Conservation (phyloP, 176 grass and related monocot species). For the Calamus simplicifolius region DNA sequence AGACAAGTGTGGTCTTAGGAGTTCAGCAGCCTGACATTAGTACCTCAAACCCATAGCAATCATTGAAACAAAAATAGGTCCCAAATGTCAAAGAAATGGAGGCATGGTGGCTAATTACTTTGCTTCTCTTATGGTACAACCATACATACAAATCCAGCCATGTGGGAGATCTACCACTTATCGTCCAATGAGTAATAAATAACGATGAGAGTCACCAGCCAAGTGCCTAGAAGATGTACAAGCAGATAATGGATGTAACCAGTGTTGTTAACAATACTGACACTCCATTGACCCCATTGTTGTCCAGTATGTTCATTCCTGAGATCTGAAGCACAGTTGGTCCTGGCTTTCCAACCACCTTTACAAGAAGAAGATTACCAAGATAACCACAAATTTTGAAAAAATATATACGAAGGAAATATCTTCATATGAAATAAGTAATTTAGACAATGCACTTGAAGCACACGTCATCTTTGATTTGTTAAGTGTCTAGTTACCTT, state of each 20-base stretch:
- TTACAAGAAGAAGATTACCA: constrained; percentile 16
- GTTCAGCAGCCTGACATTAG: too few species aligned
- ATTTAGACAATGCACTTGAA: neutral
- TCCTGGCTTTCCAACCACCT: constrained; percentile 71
- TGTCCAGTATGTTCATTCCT: constrained; percentile 71
- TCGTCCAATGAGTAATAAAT: too few species aligned
- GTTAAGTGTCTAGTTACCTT: constrained; percentile 42
- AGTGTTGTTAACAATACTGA: constrained; percentile 57
- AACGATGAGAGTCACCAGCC: too few species aligned
- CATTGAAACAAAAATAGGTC: too few species aligned
- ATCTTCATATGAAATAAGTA: neutral
- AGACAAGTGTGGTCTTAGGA: too few species aligned
- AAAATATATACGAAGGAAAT: neutral
- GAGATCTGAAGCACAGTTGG: constrained; percentile 79
- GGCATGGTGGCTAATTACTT: too few species aligned
- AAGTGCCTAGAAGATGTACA: constrained; percentile 46
- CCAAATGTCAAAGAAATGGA: too few species aligned
- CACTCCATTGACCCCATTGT: constrained; percentile 77
- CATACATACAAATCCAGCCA: too few species aligned
- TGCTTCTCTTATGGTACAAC: too few species aligned
- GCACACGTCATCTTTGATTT: neutral
- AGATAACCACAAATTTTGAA: neutral
- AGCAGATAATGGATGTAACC: constrained; percentile 58
- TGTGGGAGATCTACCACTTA: too few species aligned
- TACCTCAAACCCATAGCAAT: too few species aligned